Conservation (phyloP, 352 stramenopile genomes). For the Phytophthora sansomeana region DNA sequence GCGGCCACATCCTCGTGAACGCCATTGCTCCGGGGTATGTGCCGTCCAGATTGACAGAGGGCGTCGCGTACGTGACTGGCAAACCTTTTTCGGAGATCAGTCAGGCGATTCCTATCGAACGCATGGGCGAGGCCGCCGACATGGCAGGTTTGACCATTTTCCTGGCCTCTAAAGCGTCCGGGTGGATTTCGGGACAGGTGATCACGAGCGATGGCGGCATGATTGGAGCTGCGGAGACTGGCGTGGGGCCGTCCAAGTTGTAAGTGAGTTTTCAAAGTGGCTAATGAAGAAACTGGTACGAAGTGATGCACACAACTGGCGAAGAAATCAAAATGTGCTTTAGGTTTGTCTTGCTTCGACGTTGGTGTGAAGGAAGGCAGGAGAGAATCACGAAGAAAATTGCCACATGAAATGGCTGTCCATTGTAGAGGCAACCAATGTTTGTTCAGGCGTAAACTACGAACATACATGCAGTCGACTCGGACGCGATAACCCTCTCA, state of each 20-base stretch:
- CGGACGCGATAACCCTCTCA: too few species aligned
- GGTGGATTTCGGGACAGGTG: slow-evolving; percentile 93
- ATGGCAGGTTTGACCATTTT: slow-evolving; percentile 95
- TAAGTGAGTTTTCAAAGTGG: background rate
- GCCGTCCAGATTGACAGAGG: slow-evolving; percentile 90
- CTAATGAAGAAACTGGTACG: too few species aligned
- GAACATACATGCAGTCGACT: too few species aligned
- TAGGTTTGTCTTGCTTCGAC: too few species aligned
- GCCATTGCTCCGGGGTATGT: slow-evolving; percentile 94
- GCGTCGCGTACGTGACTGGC: slow-evolving; percentile 62
- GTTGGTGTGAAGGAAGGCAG: too few species aligned
- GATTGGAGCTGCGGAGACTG: slow-evolving; percentile 55
- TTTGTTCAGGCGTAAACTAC: too few species aligned
- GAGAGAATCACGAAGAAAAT: too few species aligned
- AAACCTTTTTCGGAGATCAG: slow-evolving; percentile 68
- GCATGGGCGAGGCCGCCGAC: slow-evolving; percentile 90
- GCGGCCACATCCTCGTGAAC: slow-evolving; percentile 96
- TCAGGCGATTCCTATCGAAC: slow-evolving; percentile 77
- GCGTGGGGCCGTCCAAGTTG: slow-evolving; percentile 40
- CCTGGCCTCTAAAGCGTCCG: slow-evolving; percentile 86
- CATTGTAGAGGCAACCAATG: too few species aligned
- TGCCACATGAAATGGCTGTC: too few species aligned
- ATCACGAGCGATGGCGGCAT: slow-evolving; percentile 93
- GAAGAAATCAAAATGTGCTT: too few species aligned
- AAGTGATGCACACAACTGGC: too few species aligned